These are phyloP conservation scores for Intubia oerlemansii DNA, from an alignment of 2,329 filamentous ascomycete species.

Conservation along the genomic window DNA sequence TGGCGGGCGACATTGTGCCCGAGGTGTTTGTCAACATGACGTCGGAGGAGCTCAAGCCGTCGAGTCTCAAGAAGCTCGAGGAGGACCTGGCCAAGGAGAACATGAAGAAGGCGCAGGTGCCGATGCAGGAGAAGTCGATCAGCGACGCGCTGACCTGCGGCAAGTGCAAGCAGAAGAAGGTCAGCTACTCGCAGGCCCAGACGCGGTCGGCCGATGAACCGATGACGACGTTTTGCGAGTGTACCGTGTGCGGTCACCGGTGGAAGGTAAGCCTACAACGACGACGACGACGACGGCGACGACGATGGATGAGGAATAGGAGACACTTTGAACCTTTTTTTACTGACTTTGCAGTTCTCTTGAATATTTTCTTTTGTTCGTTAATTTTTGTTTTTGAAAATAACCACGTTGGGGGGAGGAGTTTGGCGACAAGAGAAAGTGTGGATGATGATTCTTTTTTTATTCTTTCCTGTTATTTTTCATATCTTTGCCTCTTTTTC, in stretches of 20 bases:
- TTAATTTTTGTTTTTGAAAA: neutral
- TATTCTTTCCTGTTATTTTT: neutral
- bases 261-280: conserved; percentile 49
- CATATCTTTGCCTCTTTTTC: no score
- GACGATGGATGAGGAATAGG: no score
- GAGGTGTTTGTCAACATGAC: conserved; percentile 68
- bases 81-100: conserved; percentile 69
- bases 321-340: no score
- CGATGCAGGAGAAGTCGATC: conserved; percentile 78
- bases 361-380: neutral
- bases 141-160: conserved; percentile 73
- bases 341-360: no score
- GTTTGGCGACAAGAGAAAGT: no score
- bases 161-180: conserved; percentile 82
- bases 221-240: conserved; percentile 58
- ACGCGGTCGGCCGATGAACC: conserved; percentile 91
- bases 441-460: no score
- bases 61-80: conserved; percentile 58
- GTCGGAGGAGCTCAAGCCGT: conserved; percentile 77
- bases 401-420: neutral
- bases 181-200: conserved; percentile 91
- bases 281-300: no score
- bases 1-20: conserved; percentile 50
- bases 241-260: conserved; percentile 44
- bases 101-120: conserved; percentile 92